Evolutionary conservation across 1,139 yeast species (phyloP), one percentile per base, ranked within the genome.

Genomic region (Pichiaceae sp.): DNA sequence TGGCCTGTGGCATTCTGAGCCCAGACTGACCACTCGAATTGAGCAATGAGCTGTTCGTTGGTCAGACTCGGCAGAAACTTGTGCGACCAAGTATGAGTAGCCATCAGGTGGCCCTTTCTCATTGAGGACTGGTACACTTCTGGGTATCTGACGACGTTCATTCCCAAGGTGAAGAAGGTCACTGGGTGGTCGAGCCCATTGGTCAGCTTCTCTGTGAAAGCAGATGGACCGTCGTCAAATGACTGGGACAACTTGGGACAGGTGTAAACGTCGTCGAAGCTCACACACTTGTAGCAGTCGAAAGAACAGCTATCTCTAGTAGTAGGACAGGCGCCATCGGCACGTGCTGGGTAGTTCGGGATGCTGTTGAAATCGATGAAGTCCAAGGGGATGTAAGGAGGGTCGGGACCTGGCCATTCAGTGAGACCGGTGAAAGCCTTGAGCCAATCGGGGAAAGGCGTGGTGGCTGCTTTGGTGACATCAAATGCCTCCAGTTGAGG

Each of bases 1-100:
- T 78, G 68, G 0, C 86, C 83, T 0, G 97, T 87, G 3, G 96
- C 96, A 60, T 91, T 87, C 93, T 87, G 85, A 4, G 96, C 96
- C 97, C 97, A 89, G 28, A 87, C 77, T 2, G 94, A 81, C 98
- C 97, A 89, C 60, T 89, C 80, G 33, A 89, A 63, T 56, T 89
- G 96, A 0, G 96, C 95, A 41, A 83, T 77, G 17, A 89, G 75
- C 44, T 85, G 73, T 57, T 85, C 91, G 54, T 86, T 86, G 15
- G 75, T 59, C 40, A 89, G 64, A 1, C 78, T 62, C 1, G 97
- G 96, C 43, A 89, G 66, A 49, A 80, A 84, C 41, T 78, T 77
- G 61, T 89, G 97, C 4, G 91, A 78, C 96, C 96, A 89, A 1
- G 96, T 86, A 57, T 89, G 98, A 0, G 89, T 72, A 1, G 85